Conservation (phyloP, 176 grass and related monocot genomes). For the Bothriochloa decipiens region DNA sequence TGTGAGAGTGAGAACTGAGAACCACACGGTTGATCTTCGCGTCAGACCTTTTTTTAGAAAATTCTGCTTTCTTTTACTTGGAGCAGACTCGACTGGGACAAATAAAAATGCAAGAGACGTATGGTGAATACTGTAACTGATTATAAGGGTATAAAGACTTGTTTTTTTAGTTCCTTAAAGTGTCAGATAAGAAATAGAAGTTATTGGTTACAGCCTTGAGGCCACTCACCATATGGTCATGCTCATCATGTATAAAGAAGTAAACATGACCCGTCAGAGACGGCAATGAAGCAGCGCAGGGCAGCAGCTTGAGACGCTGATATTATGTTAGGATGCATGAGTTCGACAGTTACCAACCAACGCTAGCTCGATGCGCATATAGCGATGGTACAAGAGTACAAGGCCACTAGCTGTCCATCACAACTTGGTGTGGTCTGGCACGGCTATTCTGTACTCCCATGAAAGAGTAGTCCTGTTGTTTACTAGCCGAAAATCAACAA, state of each 20-base stretch:
- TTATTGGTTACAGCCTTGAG: not conserved
- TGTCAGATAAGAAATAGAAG: not conserved
- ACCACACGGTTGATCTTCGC: not conserved
- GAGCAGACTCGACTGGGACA: slow-evolving; percentile 8
- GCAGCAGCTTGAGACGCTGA: not conserved
- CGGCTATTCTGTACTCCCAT: not conserved
- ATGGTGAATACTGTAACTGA: too few species aligned
- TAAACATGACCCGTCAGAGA: slow-evolving; percentile 24
- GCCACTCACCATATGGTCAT: not conserved
- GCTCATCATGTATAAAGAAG: not conserved
- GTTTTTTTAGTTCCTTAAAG: not conserved
- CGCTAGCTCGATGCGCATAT: not conserved
- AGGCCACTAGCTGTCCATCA: not conserved
- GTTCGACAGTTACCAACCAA: not conserved
- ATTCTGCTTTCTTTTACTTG: slow-evolving; percentile 1
- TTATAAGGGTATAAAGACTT: too few species aligned
- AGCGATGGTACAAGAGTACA: not conserved
- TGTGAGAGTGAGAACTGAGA: not conserved
- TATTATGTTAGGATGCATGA: not conserved
- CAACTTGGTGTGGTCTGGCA: not conserved
- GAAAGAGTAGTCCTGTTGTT: not conserved
- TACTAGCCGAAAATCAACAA: not conserved
- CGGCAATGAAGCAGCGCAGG: not conserved
- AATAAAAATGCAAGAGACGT: not conserved
- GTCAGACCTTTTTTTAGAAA: not conserved